Evolutionary conservation across 352 stramenopile species (phyloP).

Genomic region (Aphanomyces astaci): DNA sequence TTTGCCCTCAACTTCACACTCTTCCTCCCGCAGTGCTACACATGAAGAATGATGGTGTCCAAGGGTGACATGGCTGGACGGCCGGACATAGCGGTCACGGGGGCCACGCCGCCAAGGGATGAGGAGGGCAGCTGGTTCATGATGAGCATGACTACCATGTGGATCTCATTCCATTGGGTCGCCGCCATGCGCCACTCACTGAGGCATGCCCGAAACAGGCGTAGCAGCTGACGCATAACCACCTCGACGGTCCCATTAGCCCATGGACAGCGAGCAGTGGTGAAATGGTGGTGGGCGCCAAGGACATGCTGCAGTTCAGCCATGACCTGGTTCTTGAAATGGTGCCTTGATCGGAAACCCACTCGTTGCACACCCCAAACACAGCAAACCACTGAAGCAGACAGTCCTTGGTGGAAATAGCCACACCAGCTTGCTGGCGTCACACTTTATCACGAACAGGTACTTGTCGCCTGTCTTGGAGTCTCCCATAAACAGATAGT

Average conservation of each 20-base stretch:
- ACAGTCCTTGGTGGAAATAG: background rate
- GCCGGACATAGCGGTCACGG: background rate
- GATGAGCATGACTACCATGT: background rate
- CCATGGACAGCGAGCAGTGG: background rate
- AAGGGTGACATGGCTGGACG: background rate
- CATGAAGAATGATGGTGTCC: background rate
- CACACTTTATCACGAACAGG: slow-evolving; percentile 5
- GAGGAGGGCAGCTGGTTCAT: background rate
- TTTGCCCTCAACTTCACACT: no score
- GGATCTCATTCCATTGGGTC: background rate
- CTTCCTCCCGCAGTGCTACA: no score
- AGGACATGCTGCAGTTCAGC: background rate
- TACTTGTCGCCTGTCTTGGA: slow-evolving; percentile 12
- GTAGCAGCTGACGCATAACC: background rate
- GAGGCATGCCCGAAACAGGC: background rate
- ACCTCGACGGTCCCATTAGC: background rate
- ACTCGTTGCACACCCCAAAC: background rate
- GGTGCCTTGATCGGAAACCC: background rate
- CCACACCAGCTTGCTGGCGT: slow-evolving; percentile 10
- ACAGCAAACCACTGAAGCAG: background rate
- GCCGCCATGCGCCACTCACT: background rate
- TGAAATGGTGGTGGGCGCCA: background rate
- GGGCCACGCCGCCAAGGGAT: background rate
- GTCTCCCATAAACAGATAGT: slow-evolving; percentile 16
- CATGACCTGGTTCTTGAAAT: background rate